A percentile compares a stretch with the other conserved stretches of the same genome.
Conservation (phyloP, 805 yeast species). For the Saccharomycopsis javanensis region DNA sequence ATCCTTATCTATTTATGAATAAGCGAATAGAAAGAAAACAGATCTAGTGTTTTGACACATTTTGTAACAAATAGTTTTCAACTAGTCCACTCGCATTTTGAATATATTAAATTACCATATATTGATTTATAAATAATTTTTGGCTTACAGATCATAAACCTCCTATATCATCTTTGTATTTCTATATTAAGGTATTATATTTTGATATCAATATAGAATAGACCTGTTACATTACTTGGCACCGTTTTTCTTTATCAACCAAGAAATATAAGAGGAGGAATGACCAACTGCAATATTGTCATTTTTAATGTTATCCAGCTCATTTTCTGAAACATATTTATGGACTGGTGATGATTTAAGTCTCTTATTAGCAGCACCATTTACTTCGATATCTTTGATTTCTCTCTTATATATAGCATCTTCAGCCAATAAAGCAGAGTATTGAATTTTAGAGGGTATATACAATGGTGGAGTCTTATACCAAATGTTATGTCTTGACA, state of each 20-base stretch:
- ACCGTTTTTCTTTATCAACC: neutral
- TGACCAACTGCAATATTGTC: neutral
- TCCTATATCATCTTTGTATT: no score
- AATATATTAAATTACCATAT: no score
- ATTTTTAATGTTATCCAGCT: neutral
- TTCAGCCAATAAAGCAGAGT: neutral
- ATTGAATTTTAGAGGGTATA: slow-evolving; percentile 4
- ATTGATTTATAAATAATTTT: no score
- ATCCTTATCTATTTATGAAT: no score
- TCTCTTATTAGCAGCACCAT: neutral
- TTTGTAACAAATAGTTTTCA: no score
- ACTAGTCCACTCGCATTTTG: no score
- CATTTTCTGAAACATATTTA: neutral
- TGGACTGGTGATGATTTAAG: neutral
- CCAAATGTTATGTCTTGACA: slow-evolving; percentile 3
- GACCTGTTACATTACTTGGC: neutral
- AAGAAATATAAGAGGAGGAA: neutral
- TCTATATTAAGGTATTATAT: no score
- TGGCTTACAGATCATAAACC: no score
- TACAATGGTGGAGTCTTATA: slow-evolving; percentile 7
- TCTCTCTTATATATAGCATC: neutral
- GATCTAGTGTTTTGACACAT: no score
- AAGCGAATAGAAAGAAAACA: no score
- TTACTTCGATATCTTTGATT: neutral
- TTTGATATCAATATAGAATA: no score